Evolutionary conservation across 2,329 filamentous ascomycete genomes (phyloP).

Genomic region (Cryphonectria carpinicola): DNA sequence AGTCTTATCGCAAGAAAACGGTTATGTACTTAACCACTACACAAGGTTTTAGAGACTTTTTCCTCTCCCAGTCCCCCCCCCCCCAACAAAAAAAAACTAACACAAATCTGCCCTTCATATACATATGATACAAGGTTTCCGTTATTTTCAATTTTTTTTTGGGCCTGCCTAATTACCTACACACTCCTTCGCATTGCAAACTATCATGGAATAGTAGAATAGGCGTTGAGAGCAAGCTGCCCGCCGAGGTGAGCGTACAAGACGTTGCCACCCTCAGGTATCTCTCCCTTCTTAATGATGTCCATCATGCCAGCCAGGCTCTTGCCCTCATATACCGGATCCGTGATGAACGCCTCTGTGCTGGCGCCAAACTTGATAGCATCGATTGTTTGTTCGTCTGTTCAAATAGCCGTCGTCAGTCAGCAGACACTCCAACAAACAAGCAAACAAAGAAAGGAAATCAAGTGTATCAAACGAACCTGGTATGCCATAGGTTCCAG

Average conservation of each 20-base stretch:
- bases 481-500: constrained; percentile 67
- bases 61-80: background rate
- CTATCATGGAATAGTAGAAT: constrained; percentile 48
- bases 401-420: background rate
- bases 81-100: no score
- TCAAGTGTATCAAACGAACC: background rate
- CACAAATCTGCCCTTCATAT: background rate
- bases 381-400: constrained; percentile 66
- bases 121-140: background rate
- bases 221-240: constrained; percentile 71
- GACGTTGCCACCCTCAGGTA: constrained; percentile 63
- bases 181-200: constrained; percentile 10
- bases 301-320: constrained; percentile 73
- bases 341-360: constrained; percentile 74
- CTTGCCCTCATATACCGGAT: constrained; percentile 79
- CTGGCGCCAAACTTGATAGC: constrained; percentile 70
- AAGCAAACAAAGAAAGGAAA: background rate
- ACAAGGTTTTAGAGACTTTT: background rate
- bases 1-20: background rate
- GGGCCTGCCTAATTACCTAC: no score
- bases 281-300: constrained; percentile 65
- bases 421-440: background rate
- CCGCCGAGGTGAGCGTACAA: constrained; percentile 74
- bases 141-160: background rate
- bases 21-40: background rate